Evolutionary conservation across 768 basidiomycete species (phyloP).

Genomic region (Podaxis sp.): DNA sequence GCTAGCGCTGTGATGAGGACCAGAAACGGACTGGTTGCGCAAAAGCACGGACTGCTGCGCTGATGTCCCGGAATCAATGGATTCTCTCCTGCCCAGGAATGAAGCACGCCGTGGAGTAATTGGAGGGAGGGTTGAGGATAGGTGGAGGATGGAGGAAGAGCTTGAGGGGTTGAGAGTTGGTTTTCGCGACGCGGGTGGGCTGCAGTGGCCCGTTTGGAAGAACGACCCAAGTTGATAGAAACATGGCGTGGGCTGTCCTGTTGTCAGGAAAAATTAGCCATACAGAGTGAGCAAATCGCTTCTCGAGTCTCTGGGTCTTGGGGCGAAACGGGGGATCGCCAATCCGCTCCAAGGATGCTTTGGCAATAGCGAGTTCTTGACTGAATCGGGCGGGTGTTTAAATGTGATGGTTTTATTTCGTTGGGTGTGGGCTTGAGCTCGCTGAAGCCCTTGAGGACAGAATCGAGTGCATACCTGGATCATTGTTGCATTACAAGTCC

Average conservation of each 20-base stretch:
- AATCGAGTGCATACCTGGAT: slow-evolving; percentile 12
- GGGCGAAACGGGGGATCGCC: slow-evolving; percentile 58
- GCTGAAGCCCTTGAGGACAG: too few relatives aligned
- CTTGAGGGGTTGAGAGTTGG: slow-evolving; percentile 59
- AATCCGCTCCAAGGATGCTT: slow-evolving; percentile 49
- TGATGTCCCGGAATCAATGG: slow-evolving; percentile 30
- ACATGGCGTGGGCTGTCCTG: slow-evolving; percentile 12
- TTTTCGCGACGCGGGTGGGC: slow-evolving; percentile 36
- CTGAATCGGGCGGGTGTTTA: slow-evolving; percentile 37
- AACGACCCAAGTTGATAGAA: slow-evolving; percentile 16
- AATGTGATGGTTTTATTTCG: too few relatives aligned
- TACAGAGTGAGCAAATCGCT: slow-evolving; percentile 45
- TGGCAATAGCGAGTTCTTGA: slow-evolving; percentile 30
- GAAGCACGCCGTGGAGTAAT: slow-evolving; percentile 41
- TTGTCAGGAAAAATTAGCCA: slow-evolving; percentile 37
- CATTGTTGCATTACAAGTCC: slow-evolving; percentile 41
- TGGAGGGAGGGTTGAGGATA: slow-evolving; percentile 42
- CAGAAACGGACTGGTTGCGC: slow-evolving; percentile 45
- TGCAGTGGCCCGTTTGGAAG: slow-evolving; percentile 8
- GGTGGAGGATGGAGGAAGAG: slow-evolving; percentile 55
- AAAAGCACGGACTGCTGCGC: slow-evolving; percentile 37
- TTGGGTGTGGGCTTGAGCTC: too few relatives aligned
- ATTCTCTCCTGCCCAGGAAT: slow-evolving; percentile 38
- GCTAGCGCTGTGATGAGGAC: slow-evolving; percentile 33
- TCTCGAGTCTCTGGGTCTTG: slow-evolving; percentile 52